Conservation (phyloP, 2,329 filamentous ascomycete genomes). For the Boeremia lycopersici region DNA sequence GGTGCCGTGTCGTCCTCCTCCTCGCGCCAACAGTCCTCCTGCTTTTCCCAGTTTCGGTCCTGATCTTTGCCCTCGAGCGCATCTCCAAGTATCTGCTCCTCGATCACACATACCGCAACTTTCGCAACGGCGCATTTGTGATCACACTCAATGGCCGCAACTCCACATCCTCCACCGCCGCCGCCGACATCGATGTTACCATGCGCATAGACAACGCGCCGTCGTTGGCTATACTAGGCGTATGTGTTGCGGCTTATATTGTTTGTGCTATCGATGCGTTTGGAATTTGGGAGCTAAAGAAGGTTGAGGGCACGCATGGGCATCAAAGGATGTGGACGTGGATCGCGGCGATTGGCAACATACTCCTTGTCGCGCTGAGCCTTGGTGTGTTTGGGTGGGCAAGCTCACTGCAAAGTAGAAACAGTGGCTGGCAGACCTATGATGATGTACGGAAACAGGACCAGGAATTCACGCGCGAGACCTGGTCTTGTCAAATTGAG, state of each 20-base stretch:
- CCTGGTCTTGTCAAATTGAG: constrained; percentile 36
- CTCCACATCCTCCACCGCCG: constrained; percentile 6
- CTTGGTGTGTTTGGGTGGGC: constrained; percentile 30
- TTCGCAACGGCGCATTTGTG: constrained; percentile 16
- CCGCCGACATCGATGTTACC: constrained; percentile 12
- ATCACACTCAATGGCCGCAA: constrained; percentile 20
- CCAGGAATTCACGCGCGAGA: constrained; percentile 31
- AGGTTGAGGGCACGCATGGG: constrained; percentile 28
- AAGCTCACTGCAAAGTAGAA: constrained; percentile 25
- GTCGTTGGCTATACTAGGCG: constrained; percentile 23
- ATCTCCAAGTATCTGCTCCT: constrained; percentile 26
- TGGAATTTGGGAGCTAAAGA: constrained; percentile 40
- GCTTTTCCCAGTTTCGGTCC: constrained; percentile 28
- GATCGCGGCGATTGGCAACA: constrained; percentile 25
- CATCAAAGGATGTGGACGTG: constrained; percentile 37
- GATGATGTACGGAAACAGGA: constrained; percentile 22
- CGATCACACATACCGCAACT: constrained; percentile 18
- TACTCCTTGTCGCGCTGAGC: constrained; percentile 21
- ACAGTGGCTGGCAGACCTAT: constrained; percentile 24
- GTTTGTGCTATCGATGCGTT: constrained; percentile 27
- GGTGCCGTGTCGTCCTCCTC: constrained; percentile 30
- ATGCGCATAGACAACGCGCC: constrained; percentile 24
- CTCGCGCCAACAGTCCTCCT: constrained; percentile 30
- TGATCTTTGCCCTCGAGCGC: constrained; percentile 36
- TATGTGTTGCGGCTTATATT: constrained; percentile 23